Evolutionary conservation across 306 rosid genomes (phyloP).

Genomic region (Amphicarpaea edgeworthii): DNA sequence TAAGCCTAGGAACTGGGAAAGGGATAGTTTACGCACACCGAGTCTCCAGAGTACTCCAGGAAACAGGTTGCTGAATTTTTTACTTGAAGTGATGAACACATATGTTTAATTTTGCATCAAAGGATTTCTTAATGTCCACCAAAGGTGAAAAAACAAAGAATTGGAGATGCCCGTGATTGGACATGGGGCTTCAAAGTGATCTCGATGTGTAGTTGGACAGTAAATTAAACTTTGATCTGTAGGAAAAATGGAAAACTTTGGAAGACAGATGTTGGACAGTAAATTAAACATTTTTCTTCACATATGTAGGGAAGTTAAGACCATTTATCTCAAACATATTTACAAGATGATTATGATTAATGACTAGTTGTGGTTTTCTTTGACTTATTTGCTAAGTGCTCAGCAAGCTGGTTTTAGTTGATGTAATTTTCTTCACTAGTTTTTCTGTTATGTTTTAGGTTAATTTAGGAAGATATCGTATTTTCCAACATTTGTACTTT

Average conservation of each 20-base stretch:
- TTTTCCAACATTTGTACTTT: slow-evolving; percentile 24
- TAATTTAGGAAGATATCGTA: slow-evolving; percentile 2
- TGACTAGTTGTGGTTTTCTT: neutral
- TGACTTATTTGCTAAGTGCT: slow-evolving; percentile 19
- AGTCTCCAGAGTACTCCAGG: slow-evolving; percentile 93
- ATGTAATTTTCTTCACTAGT: neutral
- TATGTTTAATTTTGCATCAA: slow-evolving; percentile 30
- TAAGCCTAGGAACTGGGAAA: slow-evolving; percentile 85
- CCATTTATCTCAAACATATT: neutral
- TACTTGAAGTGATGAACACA: slow-evolving; percentile 36
- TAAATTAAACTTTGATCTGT: slow-evolving; percentile 22
- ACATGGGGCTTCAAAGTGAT: slow-evolving; percentile 27
- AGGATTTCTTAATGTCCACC: neutral
- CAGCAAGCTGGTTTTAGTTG: slow-evolving; percentile 26
- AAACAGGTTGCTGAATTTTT: slow-evolving; percentile 77
- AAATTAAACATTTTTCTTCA: slow-evolving; percentile 6
- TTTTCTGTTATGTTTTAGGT: slow-evolving; percentile 31
- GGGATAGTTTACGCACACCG: slow-evolving; percentile 66
- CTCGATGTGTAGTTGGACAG: slow-evolving; percentile 12
- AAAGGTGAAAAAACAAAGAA: slow-evolving; percentile 3
- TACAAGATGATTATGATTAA: slow-evolving; percentile 23
- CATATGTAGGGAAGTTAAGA: neutral
- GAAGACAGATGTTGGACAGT: neutral
- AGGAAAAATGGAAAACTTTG: neutral
- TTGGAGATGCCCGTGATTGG: slow-evolving; percentile 1